A percentile compares a stretch with the other conserved stretches of the same genome.
Conservation (phyloP, 2,329 filamentous ascomycete species). For the Epicoccum nigrum region DNA sequence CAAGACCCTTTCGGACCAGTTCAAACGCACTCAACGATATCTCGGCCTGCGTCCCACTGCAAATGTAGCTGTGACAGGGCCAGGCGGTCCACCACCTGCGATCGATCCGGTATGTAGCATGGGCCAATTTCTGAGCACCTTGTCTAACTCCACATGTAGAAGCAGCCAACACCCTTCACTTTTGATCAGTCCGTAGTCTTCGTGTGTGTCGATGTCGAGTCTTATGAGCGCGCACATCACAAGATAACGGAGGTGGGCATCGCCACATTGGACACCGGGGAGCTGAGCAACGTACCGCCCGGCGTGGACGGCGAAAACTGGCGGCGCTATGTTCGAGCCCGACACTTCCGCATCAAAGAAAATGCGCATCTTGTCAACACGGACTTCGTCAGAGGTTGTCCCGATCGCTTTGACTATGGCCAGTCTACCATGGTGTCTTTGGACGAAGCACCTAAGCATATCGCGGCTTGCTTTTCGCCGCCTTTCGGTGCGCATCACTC, state of each 20-base stretch:
- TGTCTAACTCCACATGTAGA: background rate
- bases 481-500: constrained; percentile 54
- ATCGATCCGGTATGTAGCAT: constrained; percentile 20
- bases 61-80: background rate
- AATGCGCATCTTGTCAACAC: constrained; percentile 69
- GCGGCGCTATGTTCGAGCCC: constrained; percentile 68
- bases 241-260: constrained; percentile 86
- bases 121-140: too few species aligned
- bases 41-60: constrained; percentile 66
- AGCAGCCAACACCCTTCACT: constrained; percentile 30
- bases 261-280: constrained; percentile 75
- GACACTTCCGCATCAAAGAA: constrained; percentile 80
- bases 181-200: constrained; percentile 66
- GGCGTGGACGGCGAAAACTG: constrained; percentile 69
- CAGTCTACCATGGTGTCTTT: constrained; percentile 61
- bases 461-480: constrained; percentile 63
- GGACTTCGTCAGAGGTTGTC: constrained; percentile 73
- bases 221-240: constrained; percentile 70
- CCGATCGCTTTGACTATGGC: constrained; percentile 77
- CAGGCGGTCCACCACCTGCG: constrained; percentile 9
- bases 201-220: constrained; percentile 81
- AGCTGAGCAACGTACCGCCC: constrained; percentile 62
- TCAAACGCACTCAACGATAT: constrained; percentile 71
- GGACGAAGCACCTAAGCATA: constrained; percentile 51
- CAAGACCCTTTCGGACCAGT: constrained; percentile 59